Conservation (phyloP, 2,329 filamentous ascomycete species). For the Cladosporium sp. region DNA sequence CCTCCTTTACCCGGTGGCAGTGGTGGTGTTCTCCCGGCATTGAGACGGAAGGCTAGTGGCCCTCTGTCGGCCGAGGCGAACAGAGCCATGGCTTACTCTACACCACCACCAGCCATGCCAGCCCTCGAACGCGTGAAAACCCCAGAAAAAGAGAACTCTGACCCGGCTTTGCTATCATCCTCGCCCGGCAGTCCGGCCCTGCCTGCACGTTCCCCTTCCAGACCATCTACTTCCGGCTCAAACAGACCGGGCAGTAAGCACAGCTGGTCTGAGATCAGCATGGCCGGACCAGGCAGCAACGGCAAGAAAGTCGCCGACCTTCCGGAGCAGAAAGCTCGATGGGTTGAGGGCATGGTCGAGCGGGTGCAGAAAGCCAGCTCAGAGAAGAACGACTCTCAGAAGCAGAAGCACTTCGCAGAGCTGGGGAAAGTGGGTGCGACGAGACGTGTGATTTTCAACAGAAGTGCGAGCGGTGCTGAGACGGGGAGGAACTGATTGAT, state of each 20-base stretch:
- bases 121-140: background rate
- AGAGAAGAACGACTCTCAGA: constrained; percentile 41
- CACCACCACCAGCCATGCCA: background rate
- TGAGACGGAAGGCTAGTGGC: constrained; percentile 23
- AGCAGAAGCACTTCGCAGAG: constrained; percentile 61
- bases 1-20: constrained; percentile 27
- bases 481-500: background rate
- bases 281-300: constrained; percentile 1
- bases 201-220: constrained; percentile 18
- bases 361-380: constrained; percentile 70
- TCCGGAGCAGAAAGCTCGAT: constrained; percentile 68
- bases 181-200: constrained; percentile 2
- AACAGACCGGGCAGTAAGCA: constrained; percentile 31
- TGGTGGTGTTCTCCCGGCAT: constrained; percentile 33
- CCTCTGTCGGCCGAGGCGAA: constrained; percentile 13
- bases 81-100: background rate
- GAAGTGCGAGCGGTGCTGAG: constrained; percentile 27
- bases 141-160: background rate
- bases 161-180: background rate
- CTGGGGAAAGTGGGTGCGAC: constrained; percentile 72
- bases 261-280: constrained; percentile 24
- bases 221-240: constrained; percentile 23
- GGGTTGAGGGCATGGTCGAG: constrained; percentile 82
- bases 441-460: constrained; percentile 66
- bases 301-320: constrained; percentile 56